Base-by-base conservation (phyloP, 371 early-diverging fungal genomes). In the Mucor irregularis region DNA sequence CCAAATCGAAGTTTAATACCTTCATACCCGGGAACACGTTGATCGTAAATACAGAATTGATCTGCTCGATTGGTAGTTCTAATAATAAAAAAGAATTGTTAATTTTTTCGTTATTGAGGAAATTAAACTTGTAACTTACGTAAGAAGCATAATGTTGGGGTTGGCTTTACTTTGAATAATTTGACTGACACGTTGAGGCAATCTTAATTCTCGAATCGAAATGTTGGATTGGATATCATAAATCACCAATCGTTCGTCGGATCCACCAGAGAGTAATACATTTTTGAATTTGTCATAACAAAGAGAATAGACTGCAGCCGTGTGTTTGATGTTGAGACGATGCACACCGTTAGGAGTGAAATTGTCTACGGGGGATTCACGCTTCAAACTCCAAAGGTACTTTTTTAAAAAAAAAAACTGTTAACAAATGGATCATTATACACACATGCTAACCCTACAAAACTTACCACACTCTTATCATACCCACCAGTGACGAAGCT, bases 401-500 rank as follows among this genome's bases (percentile, higher is more conserved):
- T 70, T 30, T 24, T 28, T 21, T 2, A 24, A 9, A 24, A 39
- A 14, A 39, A 19, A 21, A 17, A 7, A 8, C 3, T 5, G 16
- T n/a, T n/a, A n/a, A n/a, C n/a, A n/a, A n/a, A n/a, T n/a, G n/a
- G n/a, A n/a, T n/a, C n/a, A n/a, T n/a, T n/a, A n/a, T n/a, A n/a
- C n/a, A n/a, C n/a, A n/a, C n/a, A n/a, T n/a, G n/a, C n/a, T n/a
- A n/a, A n/a, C n/a, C n/a, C n/a, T 30, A 13, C 16, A 42, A 1
- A 5, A 21, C 51, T 62, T 68, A 74, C 74, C 49, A 68, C 58
- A 28, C 46, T 47, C 29, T 70, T 65, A 47, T 76, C 76, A 37
- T 53, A 56, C 1, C 71, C 73, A 25, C 71, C 76, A 0, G 73
- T 76, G 2, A 76, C 66, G 52, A 72, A 62, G n/a, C 49, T 67